phyloP scores from a whole-genome alignment of 176 grass and related monocot species.

The maize (Zea mays) region DNA sequence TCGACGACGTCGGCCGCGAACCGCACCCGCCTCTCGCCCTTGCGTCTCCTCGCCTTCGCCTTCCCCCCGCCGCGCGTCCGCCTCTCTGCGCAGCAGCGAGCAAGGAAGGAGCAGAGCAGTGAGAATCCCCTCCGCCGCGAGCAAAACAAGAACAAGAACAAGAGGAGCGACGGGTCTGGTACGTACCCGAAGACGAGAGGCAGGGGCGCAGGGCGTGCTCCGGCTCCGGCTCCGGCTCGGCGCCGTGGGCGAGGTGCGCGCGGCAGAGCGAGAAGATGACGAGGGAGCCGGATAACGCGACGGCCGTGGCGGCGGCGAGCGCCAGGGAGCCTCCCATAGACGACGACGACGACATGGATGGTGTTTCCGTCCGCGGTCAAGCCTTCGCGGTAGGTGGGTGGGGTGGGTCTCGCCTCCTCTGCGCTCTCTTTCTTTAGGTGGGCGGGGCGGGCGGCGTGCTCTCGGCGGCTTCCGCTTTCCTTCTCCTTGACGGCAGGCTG shows the following conservation, averaged over 20 bases:
- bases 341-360: slow-evolving; percentile 39
- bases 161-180: too few relatives aligned
- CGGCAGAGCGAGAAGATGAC: slow-evolving; percentile 78
- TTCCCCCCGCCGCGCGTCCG: slow-evolving; percentile 10
- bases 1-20: slow-evolving; percentile 75
- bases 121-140: neutral
- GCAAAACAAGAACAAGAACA: too few relatives aligned
- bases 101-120: neutral
- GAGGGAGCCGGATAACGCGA: slow-evolving; percentile 81
- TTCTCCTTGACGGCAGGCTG: neutral
- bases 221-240: neutral
- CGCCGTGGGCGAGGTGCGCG: slow-evolving; percentile 23
- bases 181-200: slow-evolving; percentile 49
- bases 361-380: neutral
- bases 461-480: neutral
- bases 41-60: neutral
- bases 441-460: slow-evolving; percentile 15
- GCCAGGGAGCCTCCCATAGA: slow-evolving; percentile 56
- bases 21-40: slow-evolving; percentile 57
- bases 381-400: slow-evolving; percentile 18
- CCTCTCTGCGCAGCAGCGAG: slow-evolving; percentile 23
- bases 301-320: slow-evolving; percentile 74
- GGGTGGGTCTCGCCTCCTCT: too few relatives aligned
- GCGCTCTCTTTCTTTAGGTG: neutral
- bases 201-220: slow-evolving; percentile 33